Conservation (phyloP, 2,329 filamentous ascomycete genomes). For the Colletotrichum godetiae region DNA sequence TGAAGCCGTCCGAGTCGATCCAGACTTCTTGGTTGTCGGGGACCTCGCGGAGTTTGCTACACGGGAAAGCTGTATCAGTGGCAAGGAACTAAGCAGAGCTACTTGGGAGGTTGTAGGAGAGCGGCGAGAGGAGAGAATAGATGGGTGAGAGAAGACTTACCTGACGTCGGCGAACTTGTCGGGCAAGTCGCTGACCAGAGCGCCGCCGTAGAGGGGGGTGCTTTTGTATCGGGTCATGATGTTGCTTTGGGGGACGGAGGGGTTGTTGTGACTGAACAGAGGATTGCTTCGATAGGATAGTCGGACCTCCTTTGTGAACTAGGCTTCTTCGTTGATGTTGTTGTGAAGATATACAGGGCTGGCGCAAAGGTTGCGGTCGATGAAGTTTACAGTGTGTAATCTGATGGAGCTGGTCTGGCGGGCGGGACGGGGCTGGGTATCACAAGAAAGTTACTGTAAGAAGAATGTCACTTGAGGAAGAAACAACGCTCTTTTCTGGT, state of each 20-base stretch:
- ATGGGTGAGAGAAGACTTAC: slow-evolving; percentile 53
- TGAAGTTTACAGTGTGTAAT: not conserved
- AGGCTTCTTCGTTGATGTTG: not conserved
- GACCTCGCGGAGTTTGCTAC: slow-evolving; percentile 77
- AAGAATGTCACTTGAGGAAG: not conserved
- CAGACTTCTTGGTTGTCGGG: slow-evolving; percentile 94
- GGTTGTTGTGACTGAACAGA: not conserved
- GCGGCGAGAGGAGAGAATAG: not conserved
- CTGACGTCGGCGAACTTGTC: slow-evolving; percentile 78
- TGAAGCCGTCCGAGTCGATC: slow-evolving; percentile 85
- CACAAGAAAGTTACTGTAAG: not conserved
- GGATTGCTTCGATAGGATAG: not conserved
- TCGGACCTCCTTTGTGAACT: not conserved
- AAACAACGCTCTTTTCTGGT: not conserved
- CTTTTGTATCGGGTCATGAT: slow-evolving; percentile 65
- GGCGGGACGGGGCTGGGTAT: not conserved
- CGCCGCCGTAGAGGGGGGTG: slow-evolving; percentile 78
- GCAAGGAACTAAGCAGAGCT: not conserved
- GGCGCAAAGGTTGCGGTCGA: not conserved
- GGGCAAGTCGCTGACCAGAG: slow-evolving; percentile 76
- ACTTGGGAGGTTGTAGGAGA: not conserved
- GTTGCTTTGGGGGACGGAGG: not conserved
- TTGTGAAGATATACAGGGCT: not conserved
- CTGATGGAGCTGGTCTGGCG: not conserved
- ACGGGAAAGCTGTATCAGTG: no score